Base-by-base conservation (phyloP, 2,329 filamentous ascomycete genomes). In the Fusarium chaquense region DNA sequence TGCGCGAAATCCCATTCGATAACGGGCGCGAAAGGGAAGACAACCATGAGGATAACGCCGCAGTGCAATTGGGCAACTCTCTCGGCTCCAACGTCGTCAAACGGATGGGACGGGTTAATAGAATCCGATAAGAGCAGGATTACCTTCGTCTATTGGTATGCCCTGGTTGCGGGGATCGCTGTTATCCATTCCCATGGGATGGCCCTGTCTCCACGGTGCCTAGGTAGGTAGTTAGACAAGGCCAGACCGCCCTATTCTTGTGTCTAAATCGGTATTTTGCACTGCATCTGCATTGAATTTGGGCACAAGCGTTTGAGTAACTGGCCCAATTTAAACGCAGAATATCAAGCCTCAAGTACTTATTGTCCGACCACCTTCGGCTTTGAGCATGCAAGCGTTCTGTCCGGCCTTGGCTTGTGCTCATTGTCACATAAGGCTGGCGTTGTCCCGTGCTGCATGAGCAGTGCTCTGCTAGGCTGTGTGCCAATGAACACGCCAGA, bases 121-220 rank as follows among this genome's bases (percentile, higher is more conserved):
- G 38, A 65, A 49, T 50, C 50, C 28, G 38, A 51, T 47, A 26
- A 32, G 32, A 33, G 47, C 30, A 28, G 33, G 36, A 43, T 32
- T 35, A 20, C 40, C 33, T n/a, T 51, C 49, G 35, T 38, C 55
- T 52, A 30, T 24, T 36, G 44, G 28, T 53, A 38, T 45, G 65
- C 26, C 57, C 62, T 65, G 35, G 49, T 52, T 70, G 50, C 54
- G 52, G 47, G 62, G 63, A 70, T 70, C 38, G 49, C 59, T 43
- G 33, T 52, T 70, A 63, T 60, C 67, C 54, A 67, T 61, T 66
- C 63, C 55, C 67, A 65, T 54, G 67, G 67, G 50, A 68, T 54
- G 44, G 46, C 40, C 57, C 67, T 70, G 49, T 22, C 32, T 40
- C 38, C 36, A 40, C 36, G n/a, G 36, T 40, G 11, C 36, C n/a